Percentiles rank a stretch among this genome's conserved stretches.
Evolutionary conservation across 352 stramenopile genomes (phyloP).

Genomic region (Aphanomyces astaci): DNA sequence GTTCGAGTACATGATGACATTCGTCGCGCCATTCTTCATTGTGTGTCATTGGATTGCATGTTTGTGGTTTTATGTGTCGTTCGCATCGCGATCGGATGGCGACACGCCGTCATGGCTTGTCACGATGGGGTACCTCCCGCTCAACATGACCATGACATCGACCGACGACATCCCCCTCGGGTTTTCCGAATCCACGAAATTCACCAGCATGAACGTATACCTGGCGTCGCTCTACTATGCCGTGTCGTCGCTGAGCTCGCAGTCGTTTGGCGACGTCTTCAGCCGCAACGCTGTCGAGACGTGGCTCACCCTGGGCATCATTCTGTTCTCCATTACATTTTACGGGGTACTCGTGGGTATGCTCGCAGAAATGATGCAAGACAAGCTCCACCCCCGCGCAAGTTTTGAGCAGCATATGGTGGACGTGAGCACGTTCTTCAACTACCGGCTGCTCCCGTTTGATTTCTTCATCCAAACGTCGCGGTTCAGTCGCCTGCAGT

Average conservation of each 20-base stretch:
- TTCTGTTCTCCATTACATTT: slow-evolving; percentile 11
- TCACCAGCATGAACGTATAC: slow-evolving; percentile 18
- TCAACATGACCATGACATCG: background rate
- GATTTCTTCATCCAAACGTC: slow-evolving; percentile 21
- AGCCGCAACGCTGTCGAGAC: background rate
- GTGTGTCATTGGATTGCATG: slow-evolving; percentile 64
- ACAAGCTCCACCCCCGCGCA: background rate
- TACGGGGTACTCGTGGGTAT: slow-evolving; percentile 4
- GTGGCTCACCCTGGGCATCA: slow-evolving; percentile 5
- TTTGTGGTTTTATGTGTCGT: slow-evolving; percentile 43
- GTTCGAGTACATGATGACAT: background rate
- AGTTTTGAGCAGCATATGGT: slow-evolving; percentile 18
- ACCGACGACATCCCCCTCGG: background rate
- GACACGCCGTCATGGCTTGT: slow-evolving; percentile 13
- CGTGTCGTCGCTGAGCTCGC: slow-evolving; percentile 1
- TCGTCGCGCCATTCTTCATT: slow-evolving; percentile 34
- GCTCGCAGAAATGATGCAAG: slow-evolving; percentile 9
- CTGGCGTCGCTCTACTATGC: slow-evolving; percentile 11
- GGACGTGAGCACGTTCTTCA: slow-evolving; percentile 15
- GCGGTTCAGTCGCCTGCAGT: background rate
- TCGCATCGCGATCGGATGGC: background rate
- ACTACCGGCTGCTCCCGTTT: slow-evolving; percentile 12
- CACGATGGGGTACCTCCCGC: background rate
- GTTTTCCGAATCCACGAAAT: background rate
- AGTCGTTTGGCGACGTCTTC: slow-evolving; percentile 7